These are phyloP conservation scores for Cladosporium sp. DNA, from an alignment of 2,329 filamentous ascomycete species.

Conservation along the genomic window DNA sequence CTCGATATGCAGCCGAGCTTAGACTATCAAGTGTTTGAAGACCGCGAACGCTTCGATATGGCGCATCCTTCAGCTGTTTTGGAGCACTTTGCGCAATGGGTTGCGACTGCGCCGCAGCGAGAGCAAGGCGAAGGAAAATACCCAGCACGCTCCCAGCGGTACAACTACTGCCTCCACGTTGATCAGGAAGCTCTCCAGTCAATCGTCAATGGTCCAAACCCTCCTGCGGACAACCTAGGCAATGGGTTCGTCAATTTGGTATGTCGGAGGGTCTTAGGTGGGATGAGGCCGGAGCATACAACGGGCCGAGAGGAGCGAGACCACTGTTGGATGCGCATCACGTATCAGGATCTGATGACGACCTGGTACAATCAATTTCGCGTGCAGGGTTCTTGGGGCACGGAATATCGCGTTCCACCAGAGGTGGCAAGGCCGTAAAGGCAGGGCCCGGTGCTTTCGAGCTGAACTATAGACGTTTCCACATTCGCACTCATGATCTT, in stretches of 20 bases:
- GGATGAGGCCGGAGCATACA: constrained; percentile 5
- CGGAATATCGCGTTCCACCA: constrained; percentile 7
- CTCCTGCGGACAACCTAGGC: constrained; percentile 3
- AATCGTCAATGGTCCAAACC: constrained; percentile 4
- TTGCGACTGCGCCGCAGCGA: not conserved
- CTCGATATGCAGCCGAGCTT: constrained; percentile 15
- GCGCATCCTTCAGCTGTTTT: constrained; percentile 10
- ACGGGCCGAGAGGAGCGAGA: constrained; percentile 1
- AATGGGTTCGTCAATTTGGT: constrained; percentile 9
- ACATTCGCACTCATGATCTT: too few species aligned
- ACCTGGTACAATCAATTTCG: constrained; percentile 9
- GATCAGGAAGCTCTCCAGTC: constrained; percentile 14
- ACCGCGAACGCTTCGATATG: constrained; percentile 7
- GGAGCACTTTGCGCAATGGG: constrained; percentile 15
- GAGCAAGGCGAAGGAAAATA: constrained; percentile 12
- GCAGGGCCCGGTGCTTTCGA: too few species aligned
- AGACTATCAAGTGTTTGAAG: constrained; percentile 14
- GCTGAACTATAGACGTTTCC: too few species aligned
- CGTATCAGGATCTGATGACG: constrained; percentile 5
- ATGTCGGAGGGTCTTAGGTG: not conserved
- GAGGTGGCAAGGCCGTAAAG: not conserved
- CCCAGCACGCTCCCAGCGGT: constrained; percentile 9
- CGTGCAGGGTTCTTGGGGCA: constrained; percentile 7
- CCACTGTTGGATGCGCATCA: constrained; percentile 11
- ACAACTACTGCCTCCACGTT: constrained; percentile 17